These are phyloP conservation scores for Centaurea solstitialis DNA, from an alignment of 129 eudicot genomes.

Conservation along the genomic window DNA sequence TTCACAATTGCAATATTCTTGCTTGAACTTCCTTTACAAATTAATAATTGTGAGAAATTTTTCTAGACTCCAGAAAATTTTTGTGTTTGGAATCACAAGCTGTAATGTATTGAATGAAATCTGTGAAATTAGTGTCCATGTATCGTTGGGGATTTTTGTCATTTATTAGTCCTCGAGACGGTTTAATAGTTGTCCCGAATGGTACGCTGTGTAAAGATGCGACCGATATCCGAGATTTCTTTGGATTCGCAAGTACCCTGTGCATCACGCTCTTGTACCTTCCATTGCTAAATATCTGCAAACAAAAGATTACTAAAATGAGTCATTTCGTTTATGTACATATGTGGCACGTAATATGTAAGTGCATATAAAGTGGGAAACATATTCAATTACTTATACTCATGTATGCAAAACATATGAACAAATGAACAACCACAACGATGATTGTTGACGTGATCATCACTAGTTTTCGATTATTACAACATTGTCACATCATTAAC, in stretches of 20 bases:
- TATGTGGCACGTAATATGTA: too few species aligned
- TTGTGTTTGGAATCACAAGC: conserved; percentile 54
- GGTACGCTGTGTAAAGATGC: conserved; percentile 80
- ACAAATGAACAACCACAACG: too few species aligned
- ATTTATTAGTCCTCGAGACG: conserved; percentile 44
- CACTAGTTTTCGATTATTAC: too few species aligned
- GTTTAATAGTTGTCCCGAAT: conserved; percentile 40
- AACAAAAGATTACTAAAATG: neutral
- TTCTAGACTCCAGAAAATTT: conserved; percentile 63
- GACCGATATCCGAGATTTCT: conserved; percentile 49
- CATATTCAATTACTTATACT: too few species aligned
- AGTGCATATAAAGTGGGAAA: too few species aligned
- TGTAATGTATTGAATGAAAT: conserved; percentile 46
- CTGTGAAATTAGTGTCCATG: conserved; percentile 58
- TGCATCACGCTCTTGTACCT: conserved; percentile 75
- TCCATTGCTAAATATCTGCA: conserved; percentile 82
- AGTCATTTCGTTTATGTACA: neutral
- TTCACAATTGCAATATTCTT: neutral
- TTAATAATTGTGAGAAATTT: conserved; percentile 16
- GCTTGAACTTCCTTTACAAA: neutral
- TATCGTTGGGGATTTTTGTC: conserved; percentile 56
- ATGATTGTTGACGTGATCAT: too few species aligned
- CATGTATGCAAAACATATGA: too few species aligned
- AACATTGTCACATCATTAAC: too few species aligned
- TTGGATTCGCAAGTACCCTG: conserved; percentile 65